Conservation (phyloP, 345 rosid genomes). For the Adansonia digitata region DNA sequence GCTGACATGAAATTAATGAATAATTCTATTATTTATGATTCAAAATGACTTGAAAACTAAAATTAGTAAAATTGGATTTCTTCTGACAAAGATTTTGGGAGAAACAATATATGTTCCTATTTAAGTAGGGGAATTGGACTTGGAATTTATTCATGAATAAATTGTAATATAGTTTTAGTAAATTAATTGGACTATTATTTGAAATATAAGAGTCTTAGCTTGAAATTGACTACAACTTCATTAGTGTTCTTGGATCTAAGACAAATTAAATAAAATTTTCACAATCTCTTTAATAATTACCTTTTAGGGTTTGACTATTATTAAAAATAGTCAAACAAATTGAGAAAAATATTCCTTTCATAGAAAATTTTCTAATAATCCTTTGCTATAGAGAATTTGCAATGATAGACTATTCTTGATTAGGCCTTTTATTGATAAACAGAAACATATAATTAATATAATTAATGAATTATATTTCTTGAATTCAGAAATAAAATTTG, state of each 20-base stretch:
- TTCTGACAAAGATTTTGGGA: not conserved
- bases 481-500: too few relatives aligned
- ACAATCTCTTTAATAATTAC: not conserved
- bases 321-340: too few relatives aligned
- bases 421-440: too few relatives aligned
- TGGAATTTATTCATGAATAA: not conserved
- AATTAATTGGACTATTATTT: not conserved
- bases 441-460: too few relatives aligned
- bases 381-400: too few relatives aligned
- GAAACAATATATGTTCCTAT: not conserved
- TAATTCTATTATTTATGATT: not conserved
- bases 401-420: too few relatives aligned
- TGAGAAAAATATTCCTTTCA: not conserved
- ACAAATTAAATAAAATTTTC: not conserved
- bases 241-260: not conserved
- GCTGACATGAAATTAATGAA: not conserved
- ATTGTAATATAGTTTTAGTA: not conserved
- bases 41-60: not conserved
- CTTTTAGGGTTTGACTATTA: too few relatives aligned
- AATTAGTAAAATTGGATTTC: not conserved
- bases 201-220: not conserved
- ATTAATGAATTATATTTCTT: too few relatives aligned
- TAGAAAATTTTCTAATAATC: not conserved
- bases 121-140: not conserved
- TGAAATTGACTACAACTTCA: not conserved